Percentiles rank a stretch among this genome's conserved stretches.
Conservation (phyloP, 805 yeast genomes). For the Starmerella stellata region DNA sequence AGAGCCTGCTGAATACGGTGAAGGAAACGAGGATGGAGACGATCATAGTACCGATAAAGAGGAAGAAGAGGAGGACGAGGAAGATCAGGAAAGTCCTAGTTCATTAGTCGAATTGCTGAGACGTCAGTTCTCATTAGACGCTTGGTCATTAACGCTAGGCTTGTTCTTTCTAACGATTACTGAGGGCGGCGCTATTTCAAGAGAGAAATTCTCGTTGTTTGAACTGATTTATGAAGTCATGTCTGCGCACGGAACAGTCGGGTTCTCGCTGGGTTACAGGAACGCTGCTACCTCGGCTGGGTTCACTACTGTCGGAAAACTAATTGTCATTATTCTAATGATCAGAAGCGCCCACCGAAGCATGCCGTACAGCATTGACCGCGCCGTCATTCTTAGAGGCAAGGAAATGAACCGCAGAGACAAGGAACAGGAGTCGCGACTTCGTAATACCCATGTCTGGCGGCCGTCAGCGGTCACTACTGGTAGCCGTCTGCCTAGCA, state of each 20-base stretch:
- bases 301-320: constrained; percentile 55
- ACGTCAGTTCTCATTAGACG: constrained; percentile 77
- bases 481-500: not conserved
- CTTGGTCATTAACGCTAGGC: constrained; percentile 84
- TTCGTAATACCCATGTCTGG: constrained; percentile 11
- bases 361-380: constrained; percentile 75
- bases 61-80: constrained; percentile 19
- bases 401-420: constrained; percentile 27
- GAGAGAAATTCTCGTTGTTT: constrained; percentile 26
- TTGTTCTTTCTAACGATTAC: constrained; percentile 71
- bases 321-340: constrained; percentile 76
- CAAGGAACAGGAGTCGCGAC: constrained; percentile 14
- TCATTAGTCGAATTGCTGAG: constrained; percentile 42
- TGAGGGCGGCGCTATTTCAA: constrained; percentile 45
- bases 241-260: constrained; percentile 94
- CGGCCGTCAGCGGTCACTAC: not conserved
- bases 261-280: constrained; percentile 74
- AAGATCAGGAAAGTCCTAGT: constrained; percentile 23
- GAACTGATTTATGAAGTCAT: constrained; percentile 68
- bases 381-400: constrained; percentile 78
- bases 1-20: too few species aligned
- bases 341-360: constrained; percentile 95
- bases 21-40: constrained; percentile 2
- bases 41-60: too few species aligned
- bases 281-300: constrained; percentile 54